Conservation (phyloP, 2,329 filamentous ascomycete genomes). For the Aspergillus ochraceus region DNA sequence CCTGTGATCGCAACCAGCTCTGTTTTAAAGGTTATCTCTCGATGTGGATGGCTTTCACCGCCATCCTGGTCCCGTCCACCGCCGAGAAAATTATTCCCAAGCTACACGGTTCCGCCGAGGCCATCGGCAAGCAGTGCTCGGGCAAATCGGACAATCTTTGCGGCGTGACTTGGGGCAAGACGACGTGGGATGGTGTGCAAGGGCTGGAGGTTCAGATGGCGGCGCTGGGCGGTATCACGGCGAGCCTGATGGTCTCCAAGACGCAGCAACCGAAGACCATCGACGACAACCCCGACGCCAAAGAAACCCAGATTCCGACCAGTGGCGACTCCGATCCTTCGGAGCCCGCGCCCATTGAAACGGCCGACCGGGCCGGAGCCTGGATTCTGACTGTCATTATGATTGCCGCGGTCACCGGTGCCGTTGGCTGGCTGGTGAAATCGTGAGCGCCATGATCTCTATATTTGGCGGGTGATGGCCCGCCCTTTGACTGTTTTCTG, state of each 20-base stretch:
- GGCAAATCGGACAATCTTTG: conserved; percentile 32
- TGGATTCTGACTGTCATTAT: conserved; percentile 8
- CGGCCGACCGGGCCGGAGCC: conserved; percentile 5
- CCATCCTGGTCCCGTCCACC: conserved; percentile 62
- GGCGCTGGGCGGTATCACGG: conserved; percentile 7
- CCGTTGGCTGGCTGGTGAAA: conserved; percentile 9
- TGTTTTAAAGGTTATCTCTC: conserved; percentile 70
- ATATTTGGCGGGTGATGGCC: not conserved
- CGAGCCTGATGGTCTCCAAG: conserved; percentile 6
- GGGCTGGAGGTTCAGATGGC: conserved; percentile 11
- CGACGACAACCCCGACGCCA: conserved; percentile 4
- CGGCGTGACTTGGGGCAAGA: conserved; percentile 3
- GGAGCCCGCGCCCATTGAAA: conserved; percentile 3
- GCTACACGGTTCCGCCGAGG: conserved; percentile 57
- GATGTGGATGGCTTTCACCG: conserved; percentile 61
- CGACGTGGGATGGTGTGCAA: conserved; percentile 1
- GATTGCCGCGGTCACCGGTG: not conserved
- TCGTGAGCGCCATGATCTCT: not conserved
- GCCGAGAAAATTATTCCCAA: conserved; percentile 55
- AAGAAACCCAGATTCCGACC: conserved; percentile 5
- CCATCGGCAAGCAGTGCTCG: conserved; percentile 62
- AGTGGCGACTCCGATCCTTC: not conserved
- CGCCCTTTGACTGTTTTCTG: not conserved
- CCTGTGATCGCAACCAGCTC: conserved; percentile 68
- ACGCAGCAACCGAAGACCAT: conserved; percentile 2